A percentile compares a stretch with the other conserved stretches of the same genome.
Conservation (phyloP, 2,329 filamentous ascomycete genomes). For the Zymoseptoria passerinii region DNA sequence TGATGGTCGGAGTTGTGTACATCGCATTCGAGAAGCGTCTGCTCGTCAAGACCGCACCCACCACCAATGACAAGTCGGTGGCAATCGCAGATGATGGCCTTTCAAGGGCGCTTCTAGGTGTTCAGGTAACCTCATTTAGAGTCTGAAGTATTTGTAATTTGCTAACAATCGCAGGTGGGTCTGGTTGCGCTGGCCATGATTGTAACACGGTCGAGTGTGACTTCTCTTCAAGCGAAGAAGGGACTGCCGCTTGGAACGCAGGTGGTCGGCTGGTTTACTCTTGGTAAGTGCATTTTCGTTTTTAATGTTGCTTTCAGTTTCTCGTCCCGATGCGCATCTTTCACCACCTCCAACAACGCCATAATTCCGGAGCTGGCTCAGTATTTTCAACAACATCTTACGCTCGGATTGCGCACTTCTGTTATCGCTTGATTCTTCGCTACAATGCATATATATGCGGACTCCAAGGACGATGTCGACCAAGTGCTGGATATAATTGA, state of each 20-base stretch:
- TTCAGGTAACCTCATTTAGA: slow-evolving; percentile 41
- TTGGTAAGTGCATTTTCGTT: slow-evolving; percentile 46
- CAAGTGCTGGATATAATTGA: slow-evolving; percentile 13
- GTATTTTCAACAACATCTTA: not conserved
- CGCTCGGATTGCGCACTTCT: not conserved
- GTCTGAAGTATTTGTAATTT: slow-evolving; percentile 31
- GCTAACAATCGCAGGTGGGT: slow-evolving; percentile 48
- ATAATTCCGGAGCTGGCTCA: not conserved
- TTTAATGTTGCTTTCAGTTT: not conserved
- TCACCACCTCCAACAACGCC: not conserved
- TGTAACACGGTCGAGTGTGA: slow-evolving; percentile 77
- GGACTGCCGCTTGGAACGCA: slow-evolving; percentile 85
- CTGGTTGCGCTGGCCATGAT: slow-evolving; percentile 72
- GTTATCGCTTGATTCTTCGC: not conserved
- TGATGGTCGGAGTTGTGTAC: slow-evolving; percentile 65
- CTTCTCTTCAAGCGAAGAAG: slow-evolving; percentile 73
- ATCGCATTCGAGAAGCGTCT: slow-evolving; percentile 67
- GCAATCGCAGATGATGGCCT: slow-evolving; percentile 35
- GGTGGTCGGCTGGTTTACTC: slow-evolving; percentile 70
- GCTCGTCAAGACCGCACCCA: slow-evolving; percentile 35
- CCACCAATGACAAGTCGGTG: slow-evolving; percentile 23
- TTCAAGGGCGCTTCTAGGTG: slow-evolving; percentile 54
- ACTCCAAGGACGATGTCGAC: slow-evolving; percentile 3
- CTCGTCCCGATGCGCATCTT: not conserved
- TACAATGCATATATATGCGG: slow-evolving; percentile 11